Base-by-base conservation (phyloP, 73 alveolate genomes). In the Blepharisma stoltei region DNA sequence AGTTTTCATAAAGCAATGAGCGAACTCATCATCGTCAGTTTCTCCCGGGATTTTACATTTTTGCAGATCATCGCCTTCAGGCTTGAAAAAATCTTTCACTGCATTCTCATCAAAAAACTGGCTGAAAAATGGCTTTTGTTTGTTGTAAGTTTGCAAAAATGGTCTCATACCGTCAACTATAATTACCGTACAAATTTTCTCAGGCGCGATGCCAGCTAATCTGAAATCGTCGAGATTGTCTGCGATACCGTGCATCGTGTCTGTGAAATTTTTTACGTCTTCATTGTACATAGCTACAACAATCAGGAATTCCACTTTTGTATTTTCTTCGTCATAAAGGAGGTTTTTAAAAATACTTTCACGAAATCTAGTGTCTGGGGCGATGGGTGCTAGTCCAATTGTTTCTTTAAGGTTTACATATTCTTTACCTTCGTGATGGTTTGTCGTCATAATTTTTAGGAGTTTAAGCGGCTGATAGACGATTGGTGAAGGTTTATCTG, bases 221-320 rank as follows among this genome's bases (percentile, higher is more conserved):
- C 14, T 60, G 73, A 60, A 60, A 38, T 60, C 14, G 37, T 60
- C 46, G 2, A 69, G 79, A 43, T 79, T 79, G 44, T 81, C 73
- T 20, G 52, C 46, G 6, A 77, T 54, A 7, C 86, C 90, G 6
- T 68, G 46, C 46, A 82, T 38, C 4, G 90, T 77, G 5, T 82
- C 78, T 0, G 1, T 11, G 6, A 82, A 69, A 18, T 82, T 71
- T 46, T 65, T 54, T 6, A 8, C 47, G 18, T 75, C 60, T 60
- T 82, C 90, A 77, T 82, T 82, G 82, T 82, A 82, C 90, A 82
- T 82, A 44, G 90, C 80, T 3, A 82, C 84, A 46, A 69, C 79
- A 43, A 69, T 69, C 2, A 69, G 73, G 46, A 60, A 60, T 5
- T 60, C 46, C 46, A n/a, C 14, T 14, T 60, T 60, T 20, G 73